Base-by-base conservation (phyloP, 75 land plant species). In the Pinus albicaulis region DNA sequence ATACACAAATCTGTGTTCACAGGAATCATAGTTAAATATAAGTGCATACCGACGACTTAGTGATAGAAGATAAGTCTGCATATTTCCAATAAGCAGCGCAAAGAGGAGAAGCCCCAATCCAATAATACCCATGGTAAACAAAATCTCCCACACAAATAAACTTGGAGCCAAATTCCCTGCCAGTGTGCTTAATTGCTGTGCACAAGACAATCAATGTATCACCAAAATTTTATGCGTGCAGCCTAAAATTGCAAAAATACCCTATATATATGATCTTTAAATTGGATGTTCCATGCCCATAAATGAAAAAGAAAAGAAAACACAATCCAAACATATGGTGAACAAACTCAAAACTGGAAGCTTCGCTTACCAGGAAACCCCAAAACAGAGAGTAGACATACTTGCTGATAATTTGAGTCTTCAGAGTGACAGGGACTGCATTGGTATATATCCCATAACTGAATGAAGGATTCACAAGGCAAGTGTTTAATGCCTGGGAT, bases 381-480 rank as follows among this genome's bases (percentile, higher is more conserved):
- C 85, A 84, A 62, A 71, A 80, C 41, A 80, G n/a, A 71, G 83
- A 84, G 58, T 80, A 84, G 10, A 84, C 53, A 62, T 84, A 84
- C 31, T 78, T 84, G 34, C 57, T 15, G 4, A 76, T 19, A 64
- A 76, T 23, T 25, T 71, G 55, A 25, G 62, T 3, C 14, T 75
- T 16, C 25, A 60, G 28, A 38, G 77, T 76, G n/a, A 80, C 83
- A 57, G 65, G 74, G 13, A 82, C 74, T 71, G 80, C 78, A 75
- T 14, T 28, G 14, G 7, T 6, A 73, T 84, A 84, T 38, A 84
- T 84, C 52, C 85, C 85, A 70, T 84, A 83, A 1, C 23, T 25
- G 69, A 80, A 84, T 56, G 57, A 76, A 68, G 38, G 17, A 1
- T 66, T 7, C 12, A 61, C 62, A 60, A 36, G 14, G 31, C 22